phyloP scores from a whole-genome alignment of 257 asterid species.

The Penstemon davidsonii region DNA sequence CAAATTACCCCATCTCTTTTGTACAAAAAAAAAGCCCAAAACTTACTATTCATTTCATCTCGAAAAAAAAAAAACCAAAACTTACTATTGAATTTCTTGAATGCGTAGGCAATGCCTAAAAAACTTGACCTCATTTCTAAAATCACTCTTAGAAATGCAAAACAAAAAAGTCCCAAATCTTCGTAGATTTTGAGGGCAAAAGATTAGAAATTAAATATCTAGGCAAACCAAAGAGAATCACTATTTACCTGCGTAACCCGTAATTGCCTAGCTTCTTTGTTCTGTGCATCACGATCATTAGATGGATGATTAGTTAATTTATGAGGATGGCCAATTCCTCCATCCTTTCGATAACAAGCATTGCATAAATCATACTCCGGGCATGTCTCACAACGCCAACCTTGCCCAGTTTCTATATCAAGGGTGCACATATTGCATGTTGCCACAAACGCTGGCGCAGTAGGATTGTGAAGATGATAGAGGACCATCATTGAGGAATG shows the following conservation, averaged over 20 bases:
- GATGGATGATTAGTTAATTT: slow-evolving; percentile 85
- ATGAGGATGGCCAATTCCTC: slow-evolving; percentile 86
- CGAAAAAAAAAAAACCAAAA: too few relatives aligned
- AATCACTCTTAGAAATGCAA: too few relatives aligned
- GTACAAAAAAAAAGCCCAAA: too few relatives aligned
- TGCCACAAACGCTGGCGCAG: slow-evolving; percentile 91
- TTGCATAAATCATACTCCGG: slow-evolving; percentile 92
- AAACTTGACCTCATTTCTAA: too few relatives aligned
- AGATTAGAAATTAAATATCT: neutral
- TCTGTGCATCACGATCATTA: slow-evolving; percentile 87
- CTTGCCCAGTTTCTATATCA: slow-evolving; percentile 95
- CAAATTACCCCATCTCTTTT: too few relatives aligned
- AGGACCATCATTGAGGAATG: slow-evolving; percentile 99
- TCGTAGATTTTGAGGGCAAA: neutral
- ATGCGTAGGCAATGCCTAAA: too few relatives aligned
- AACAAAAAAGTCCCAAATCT: too few relatives aligned
- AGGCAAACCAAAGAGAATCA: slow-evolving; percentile 21
- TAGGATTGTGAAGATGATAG: slow-evolving; percentile 97
- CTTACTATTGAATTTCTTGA: too few relatives aligned
- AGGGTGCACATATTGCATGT: slow-evolving; percentile 76
- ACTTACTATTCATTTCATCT: too few relatives aligned
- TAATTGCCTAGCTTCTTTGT: slow-evolving; percentile 88
- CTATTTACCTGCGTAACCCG: slow-evolving; percentile 79
- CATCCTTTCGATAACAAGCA: slow-evolving; percentile 79
- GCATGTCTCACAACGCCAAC: slow-evolving; percentile 95